Evolutionary conservation across 2,329 filamentous ascomycete genomes (phyloP), one percentile per base, ranked within the genome.

Genomic region (Furcasterigmium sp.): DNA sequence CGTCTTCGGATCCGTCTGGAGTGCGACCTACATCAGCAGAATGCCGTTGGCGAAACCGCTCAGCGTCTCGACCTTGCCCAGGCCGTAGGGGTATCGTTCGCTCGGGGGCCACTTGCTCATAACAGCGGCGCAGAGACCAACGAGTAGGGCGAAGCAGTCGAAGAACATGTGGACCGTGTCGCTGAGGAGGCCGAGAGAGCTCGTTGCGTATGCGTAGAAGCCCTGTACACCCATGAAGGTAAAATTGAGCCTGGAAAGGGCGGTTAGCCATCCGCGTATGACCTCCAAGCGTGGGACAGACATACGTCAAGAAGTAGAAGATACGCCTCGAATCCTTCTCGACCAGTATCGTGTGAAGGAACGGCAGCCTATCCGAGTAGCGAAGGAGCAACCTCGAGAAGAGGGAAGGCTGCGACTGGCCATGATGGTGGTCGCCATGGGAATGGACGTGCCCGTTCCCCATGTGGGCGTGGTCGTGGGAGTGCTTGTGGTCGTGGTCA

Each of bases 91-190:
- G 55, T 95, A 97, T 17, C 84, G 76, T 46, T 86, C 76, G 59
- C 85, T 95, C 1, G 90, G 86, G 2, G 91, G 90, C 91, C 93
- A 96, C 65, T 97, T 97, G 65, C 88, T 93, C 72, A 95, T 88
- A 6, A 98, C 90, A 2, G 91, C 85, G 21, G 93, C 93, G 54
- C 91, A 85, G 9, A 98, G 73, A 10, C 93, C 93, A 28, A 98
- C 90, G 2, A 87, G 80, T 21, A 98, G 76, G 17, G 91, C 93
- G 28, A 96, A 82, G 53, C 93, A 98, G 65, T 98, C 93, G 56
- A 98, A 97, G 57, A 98, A 91, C 93, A 98, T 98, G 67, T 98
- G 93, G 50, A 98, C 93, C 56, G 91, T 97, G 64, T 98, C 93
- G 53, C 90, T 95, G 15, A 98, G 78, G n/a, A 98, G 75, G 3